These are phyloP conservation scores for Aspergillus latus DNA, from an alignment of 2,329 filamentous ascomycete species.

Conservation along the genomic window DNA sequence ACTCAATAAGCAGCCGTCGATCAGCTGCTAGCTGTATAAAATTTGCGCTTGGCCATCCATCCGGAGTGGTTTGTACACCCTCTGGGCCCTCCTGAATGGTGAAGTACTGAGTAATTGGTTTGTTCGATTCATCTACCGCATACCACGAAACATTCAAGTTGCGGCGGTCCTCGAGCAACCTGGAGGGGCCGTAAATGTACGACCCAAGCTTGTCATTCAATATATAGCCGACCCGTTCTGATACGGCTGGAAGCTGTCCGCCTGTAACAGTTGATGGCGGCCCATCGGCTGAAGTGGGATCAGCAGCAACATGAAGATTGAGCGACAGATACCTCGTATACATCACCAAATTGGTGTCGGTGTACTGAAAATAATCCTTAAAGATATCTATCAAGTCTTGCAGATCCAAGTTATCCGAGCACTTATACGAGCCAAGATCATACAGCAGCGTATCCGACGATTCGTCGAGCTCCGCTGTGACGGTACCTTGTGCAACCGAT, in stretches of 20 bases:
- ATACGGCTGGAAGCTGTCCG: slow-evolving; percentile 45
- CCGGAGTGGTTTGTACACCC: slow-evolving; percentile 48
- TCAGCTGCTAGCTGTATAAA: slow-evolving; percentile 56
- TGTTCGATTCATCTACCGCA: slow-evolving; percentile 39
- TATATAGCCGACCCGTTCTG: slow-evolving; percentile 49
- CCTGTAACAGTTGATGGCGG: slow-evolving; percentile 44
- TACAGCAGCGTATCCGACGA: slow-evolving; percentile 37
- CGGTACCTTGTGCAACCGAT: slow-evolving; percentile 22
- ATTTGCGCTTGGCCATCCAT: slow-evolving; percentile 65
- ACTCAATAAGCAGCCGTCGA: slow-evolving; percentile 57
- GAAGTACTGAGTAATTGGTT: slow-evolving; percentile 56
- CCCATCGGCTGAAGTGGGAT: slow-evolving; percentile 42
- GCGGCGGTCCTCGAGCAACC: slow-evolving; percentile 52
- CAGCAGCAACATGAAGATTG: slow-evolving; percentile 60
- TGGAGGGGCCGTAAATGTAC: slow-evolving; percentile 56
- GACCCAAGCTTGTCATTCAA: slow-evolving; percentile 50
- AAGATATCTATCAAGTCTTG: slow-evolving; percentile 52
- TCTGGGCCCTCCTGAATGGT: slow-evolving; percentile 37
- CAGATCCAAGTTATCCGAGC: slow-evolving; percentile 55
- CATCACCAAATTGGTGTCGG: slow-evolving; percentile 56
- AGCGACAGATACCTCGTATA: slow-evolving; percentile 55
- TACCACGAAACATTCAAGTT: slow-evolving; percentile 63
- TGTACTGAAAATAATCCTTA: slow-evolving; percentile 53
- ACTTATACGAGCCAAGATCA: slow-evolving; percentile 56
- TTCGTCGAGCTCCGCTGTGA: slow-evolving; percentile 23